phyloP scores from a whole-genome alignment of 2,329 filamentous ascomycete genomes.

The Stagonosporopsis vannaccii region DNA sequence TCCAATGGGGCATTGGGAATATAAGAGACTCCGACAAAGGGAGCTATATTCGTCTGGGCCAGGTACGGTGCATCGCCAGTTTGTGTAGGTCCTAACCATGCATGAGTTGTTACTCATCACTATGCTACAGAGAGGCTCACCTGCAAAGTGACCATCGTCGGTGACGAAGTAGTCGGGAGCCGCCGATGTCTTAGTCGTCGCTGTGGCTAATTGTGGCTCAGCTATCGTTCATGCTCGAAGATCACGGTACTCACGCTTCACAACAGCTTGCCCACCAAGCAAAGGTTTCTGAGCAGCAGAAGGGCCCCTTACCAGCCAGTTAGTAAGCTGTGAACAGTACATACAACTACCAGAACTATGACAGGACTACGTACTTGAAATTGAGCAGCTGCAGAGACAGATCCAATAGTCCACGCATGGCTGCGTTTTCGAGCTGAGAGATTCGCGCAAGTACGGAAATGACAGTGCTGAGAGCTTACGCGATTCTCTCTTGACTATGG shows the following conservation, averaged over 20 bases:
- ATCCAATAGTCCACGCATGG: conserved; percentile 36
- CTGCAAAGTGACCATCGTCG: conserved; percentile 40
- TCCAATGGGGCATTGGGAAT: conserved; percentile 74
- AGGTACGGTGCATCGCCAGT: conserved; percentile 75
- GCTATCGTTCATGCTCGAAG: neutral
- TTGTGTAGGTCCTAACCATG: conserved; percentile 66
- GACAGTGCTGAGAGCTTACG: conserved; percentile 6
- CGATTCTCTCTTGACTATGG: neutral
- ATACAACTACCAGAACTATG: neutral
- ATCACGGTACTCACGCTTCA: conserved; percentile 33
- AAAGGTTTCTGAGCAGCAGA: conserved; percentile 26
- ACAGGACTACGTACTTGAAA: conserved; percentile 26
- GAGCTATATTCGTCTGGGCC: conserved; percentile 72
- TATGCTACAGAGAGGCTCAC: conserved; percentile 11
- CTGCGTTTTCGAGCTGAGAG: conserved; percentile 1
- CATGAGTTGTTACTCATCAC: conserved; percentile 7
- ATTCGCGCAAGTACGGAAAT: conserved; percentile 1
- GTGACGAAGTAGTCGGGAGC: conserved; percentile 46
- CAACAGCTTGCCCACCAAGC: conserved; percentile 19
- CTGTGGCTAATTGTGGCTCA: conserved; percentile 29
- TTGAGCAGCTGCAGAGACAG: conserved; percentile 36
- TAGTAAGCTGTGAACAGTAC: neutral
- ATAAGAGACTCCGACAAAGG: conserved; percentile 67
- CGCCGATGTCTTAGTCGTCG: conserved; percentile 29
- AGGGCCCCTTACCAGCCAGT: conserved; percentile 13